These are phyloP conservation scores for Botrytis medusae DNA, from an alignment of 2,329 filamentous ascomycete species.

Conservation along the genomic window DNA sequence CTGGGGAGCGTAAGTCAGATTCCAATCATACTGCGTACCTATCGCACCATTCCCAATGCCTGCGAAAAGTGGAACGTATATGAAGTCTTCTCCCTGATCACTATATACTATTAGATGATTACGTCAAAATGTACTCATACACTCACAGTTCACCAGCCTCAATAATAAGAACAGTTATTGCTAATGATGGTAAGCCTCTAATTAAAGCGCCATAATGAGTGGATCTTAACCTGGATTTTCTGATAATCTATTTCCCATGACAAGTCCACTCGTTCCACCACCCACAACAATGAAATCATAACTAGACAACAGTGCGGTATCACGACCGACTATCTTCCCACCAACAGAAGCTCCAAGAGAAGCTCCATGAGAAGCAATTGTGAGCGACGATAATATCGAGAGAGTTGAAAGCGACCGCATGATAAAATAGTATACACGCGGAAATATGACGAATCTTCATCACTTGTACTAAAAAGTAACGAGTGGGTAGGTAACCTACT, in stretches of 20 bases:
- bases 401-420: background rate
- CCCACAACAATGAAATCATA: conserved; percentile 20
- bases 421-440: background rate
- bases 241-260: conserved; percentile 20
- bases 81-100: conserved; percentile 20
- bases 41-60: background rate
- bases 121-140: background rate
- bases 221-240: conserved; percentile 13
- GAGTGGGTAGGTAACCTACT: too few species aligned
- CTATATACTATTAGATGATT: background rate
- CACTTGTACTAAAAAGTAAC: background rate
- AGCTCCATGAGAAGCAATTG: background rate
- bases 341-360: conserved; percentile 4
- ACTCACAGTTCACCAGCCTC: conserved; percentile 22
- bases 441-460: background rate
- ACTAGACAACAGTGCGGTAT: background rate
- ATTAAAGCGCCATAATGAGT: background rate
- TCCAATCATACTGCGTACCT: conserved; percentile 46
- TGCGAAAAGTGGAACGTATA: conserved; percentile 12
- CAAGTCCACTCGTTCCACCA: conserved; percentile 14
- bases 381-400: background rate
- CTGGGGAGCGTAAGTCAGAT: conserved; percentile 43
- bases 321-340: conserved; percentile 7
- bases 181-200: background rate
- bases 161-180: conserved; percentile 17